Base-by-base conservation (phyloP, 768 basidiomycete genomes). In the Pholiota molesta region DNA sequence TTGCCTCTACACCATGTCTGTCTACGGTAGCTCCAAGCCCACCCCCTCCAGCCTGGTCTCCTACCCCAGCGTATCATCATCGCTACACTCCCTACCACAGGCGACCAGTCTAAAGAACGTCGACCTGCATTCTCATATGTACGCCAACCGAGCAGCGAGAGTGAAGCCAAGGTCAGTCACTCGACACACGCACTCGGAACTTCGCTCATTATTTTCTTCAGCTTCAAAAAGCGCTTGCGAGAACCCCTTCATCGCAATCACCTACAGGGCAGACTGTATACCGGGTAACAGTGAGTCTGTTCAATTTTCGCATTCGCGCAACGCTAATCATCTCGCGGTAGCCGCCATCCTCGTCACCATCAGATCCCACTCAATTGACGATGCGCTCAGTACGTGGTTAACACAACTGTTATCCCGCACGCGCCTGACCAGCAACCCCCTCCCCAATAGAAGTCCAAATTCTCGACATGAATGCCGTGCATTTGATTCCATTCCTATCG, bases 101-200 rank as follows among this genome's bases (percentile, higher is more conserved):
- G 91, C 91, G 9, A 90, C 86, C 68, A 89, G 83, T 74, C 79
- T 93, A 55, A 82, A 84, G 66, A 81, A 80, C 67, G 81, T 93
- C 29, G 77, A 85, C 0, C 77, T 93, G 1, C 90, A 92, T 74
- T 85, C 84, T 1, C 83, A 79, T 68, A 86, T 89, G 87, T 89
- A 88, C 69, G 84, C 86, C 1, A 83, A 85, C 60, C 83, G 84
- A 37, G 84, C 86, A 35, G 84, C 5, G 85, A 90, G 73, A 90
- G 90, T 67, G 86, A 92, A 74, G 89, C 88, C 42, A 90, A 92
- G 83, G 90, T 90, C 44, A 60, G 76, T 69, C 28, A 45, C 2
- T 5, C 35, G 11, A 21, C n/a, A 28, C 42, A 61, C 45, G 47
- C 28, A n/a, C 14, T 31, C 13, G 13, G 31, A 45, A 21, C 21